Percentiles rank a stretch among this genome's conserved stretches.
Evolutionary conservation across 176 grass and related monocot species (phyloP).

Genomic region (Melocanna baccifera): DNA sequence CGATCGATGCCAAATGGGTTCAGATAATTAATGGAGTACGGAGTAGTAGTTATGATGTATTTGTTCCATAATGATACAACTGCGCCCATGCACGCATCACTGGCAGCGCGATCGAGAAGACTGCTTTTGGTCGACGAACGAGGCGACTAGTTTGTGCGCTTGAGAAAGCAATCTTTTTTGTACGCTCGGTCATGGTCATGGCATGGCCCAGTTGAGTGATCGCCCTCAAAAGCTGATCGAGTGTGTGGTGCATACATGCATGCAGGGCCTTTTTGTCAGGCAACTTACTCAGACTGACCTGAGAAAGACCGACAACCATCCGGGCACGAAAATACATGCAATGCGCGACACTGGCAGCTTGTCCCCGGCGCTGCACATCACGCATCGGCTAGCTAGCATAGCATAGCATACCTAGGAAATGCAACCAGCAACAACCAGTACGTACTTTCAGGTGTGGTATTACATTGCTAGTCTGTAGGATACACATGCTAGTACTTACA

Average conservation of each 20-base stretch:
- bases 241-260: slow-evolving; percentile 32
- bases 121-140: background rate
- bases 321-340: slow-evolving; percentile 42
- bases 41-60: background rate
- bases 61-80: background rate
- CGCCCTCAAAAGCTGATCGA: slow-evolving; percentile 35
- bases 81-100: slow-evolving; percentile 15
- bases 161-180: slow-evolving; percentile 23
- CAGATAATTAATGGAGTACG: background rate
- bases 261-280: slow-evolving; percentile 40
- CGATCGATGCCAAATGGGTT: background rate
- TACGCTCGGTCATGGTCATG: background rate
- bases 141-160: background rate
- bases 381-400: background rate
- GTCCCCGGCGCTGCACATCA: background rate
- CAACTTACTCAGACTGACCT: slow-evolving; percentile 12
- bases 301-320: slow-evolving; percentile 45
- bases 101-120: background rate
- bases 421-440: background rate
- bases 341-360: slow-evolving; percentile 2
- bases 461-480: too few relatives aligned
- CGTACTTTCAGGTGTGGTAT: background rate
- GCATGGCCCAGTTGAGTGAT: background rate
- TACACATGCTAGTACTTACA: background rate
- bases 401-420: background rate